These are phyloP conservation scores for Cicer yamashitae DNA, from an alignment of 306 rosid species.

Conservation along the genomic window DNA sequence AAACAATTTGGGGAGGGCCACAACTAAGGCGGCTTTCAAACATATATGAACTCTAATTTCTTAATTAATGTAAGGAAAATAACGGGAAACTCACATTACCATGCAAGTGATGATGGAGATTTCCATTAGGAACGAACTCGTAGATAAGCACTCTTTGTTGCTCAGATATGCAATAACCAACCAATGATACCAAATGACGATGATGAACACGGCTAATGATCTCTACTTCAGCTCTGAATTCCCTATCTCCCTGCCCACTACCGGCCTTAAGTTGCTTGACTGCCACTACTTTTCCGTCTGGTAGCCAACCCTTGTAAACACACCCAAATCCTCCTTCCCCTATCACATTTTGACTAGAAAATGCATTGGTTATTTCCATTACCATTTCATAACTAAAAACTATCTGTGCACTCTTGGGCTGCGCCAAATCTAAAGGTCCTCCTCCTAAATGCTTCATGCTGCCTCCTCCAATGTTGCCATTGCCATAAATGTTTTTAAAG, in stretches of 20 bases:
- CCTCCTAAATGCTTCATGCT: slow-evolving; percentile 41
- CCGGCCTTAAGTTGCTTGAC: slow-evolving; percentile 92
- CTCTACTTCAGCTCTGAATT: slow-evolving; percentile 88
- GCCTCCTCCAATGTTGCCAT: slow-evolving; percentile 50
- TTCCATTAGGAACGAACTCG: slow-evolving; percentile 84
- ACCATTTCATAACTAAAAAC: slow-evolving; percentile 73
- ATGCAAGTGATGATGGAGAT: slow-evolving; percentile 91
- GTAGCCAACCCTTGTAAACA: slow-evolving; percentile 76
- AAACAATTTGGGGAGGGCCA: too few relatives aligned
- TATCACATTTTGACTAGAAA: slow-evolving; percentile 65
- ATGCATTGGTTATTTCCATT: slow-evolving; percentile 72
- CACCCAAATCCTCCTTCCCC: slow-evolving; percentile 95
- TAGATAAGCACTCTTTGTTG: slow-evolving; percentile 78
- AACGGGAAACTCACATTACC: slow-evolving; percentile 59
- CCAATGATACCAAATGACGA: slow-evolving; percentile 84
- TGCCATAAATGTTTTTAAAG: slow-evolving; percentile 45
- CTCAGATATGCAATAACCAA: slow-evolving; percentile 84
- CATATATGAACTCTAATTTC: neutral
- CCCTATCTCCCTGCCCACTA: slow-evolving; percentile 94
- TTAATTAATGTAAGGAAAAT: slow-evolving; percentile 5
- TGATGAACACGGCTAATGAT: slow-evolving; percentile 95
- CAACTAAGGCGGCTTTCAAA: neutral
- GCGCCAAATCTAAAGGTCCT: slow-evolving; percentile 46
- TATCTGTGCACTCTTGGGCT: slow-evolving; percentile 47
- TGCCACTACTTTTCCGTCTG: slow-evolving; percentile 75